Evolutionary conservation across 2,329 filamentous ascomycete genomes (phyloP).

Genomic region (Diaporthe eres): DNA sequence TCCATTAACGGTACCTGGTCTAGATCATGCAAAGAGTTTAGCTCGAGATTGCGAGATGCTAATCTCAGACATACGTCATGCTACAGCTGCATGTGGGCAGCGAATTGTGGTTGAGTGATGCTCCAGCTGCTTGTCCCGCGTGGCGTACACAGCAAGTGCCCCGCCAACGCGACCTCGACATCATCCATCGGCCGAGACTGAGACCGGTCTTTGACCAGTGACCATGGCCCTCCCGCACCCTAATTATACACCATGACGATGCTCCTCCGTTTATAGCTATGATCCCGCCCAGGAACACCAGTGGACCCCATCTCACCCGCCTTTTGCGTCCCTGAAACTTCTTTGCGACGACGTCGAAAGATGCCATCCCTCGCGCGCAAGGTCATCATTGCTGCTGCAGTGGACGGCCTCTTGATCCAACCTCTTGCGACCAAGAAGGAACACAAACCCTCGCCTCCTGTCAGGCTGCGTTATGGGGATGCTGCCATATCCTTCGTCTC

Average conservation of each 20-base stretch:
- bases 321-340: conserved; percentile 39
- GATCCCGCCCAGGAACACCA: conserved; percentile 19
- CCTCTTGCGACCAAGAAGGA: conserved; percentile 75
- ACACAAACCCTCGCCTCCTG: conserved; percentile 66
- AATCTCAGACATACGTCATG: conserved; percentile 45
- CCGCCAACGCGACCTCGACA: conserved; percentile 29
- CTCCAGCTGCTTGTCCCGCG: conserved; percentile 10
- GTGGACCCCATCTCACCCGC: conserved; percentile 36
- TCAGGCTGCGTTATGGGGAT: conserved; percentile 80
- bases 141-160: conserved; percentile 24
- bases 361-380: conserved; percentile 88
- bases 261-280: conserved; percentile 9
- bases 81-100: conserved; percentile 41
- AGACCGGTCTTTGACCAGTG: conserved; percentile 16
- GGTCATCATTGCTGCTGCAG: conserved; percentile 82
- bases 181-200: conserved; percentile 12
- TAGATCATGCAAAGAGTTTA: conserved; percentile 7
- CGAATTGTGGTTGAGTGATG: conserved; percentile 13
- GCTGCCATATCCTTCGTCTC: conserved; percentile 60
- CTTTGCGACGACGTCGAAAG: conserved; percentile 41
- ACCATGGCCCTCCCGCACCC: conserved; percentile 26
- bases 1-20: neutral
- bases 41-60: conserved; percentile 20
- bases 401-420: conserved; percentile 87
- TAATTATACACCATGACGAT: conserved; percentile 30